These are phyloP conservation scores for Chlamydomonas asymmetrica DNA, from an alignment of 139 green algal genomes.

Conservation along the genomic window DNA sequence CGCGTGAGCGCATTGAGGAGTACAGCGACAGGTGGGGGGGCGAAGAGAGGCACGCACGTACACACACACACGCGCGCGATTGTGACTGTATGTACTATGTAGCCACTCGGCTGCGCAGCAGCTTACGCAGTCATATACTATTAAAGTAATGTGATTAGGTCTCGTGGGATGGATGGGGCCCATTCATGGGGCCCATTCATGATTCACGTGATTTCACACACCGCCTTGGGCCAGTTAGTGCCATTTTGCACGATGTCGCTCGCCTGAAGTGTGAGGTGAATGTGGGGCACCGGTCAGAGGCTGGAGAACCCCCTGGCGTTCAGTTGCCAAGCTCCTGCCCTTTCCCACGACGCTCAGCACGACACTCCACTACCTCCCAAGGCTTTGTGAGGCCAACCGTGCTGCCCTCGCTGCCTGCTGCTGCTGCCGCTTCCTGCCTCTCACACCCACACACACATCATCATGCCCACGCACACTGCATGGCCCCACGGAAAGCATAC, in stretches of 20 bases:
- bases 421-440: too few species aligned
- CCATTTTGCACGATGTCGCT: too few species aligned
- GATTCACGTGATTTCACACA: neutral
- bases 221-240: too few species aligned
- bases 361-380: too few species aligned
- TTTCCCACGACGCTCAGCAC: too few species aligned
- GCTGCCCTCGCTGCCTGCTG: too few species aligned
- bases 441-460: neutral
- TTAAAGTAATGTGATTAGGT: neutral
- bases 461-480: too few species aligned
- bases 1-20: conserved; percentile 21
- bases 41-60: neutral
- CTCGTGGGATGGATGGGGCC: neutral
- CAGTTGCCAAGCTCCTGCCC: too few species aligned
- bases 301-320: too few species aligned
- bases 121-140: neutral
- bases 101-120: neutral
- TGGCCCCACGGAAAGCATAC: neutral
- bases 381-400: too few species aligned
- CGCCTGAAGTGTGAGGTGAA: too few species aligned
- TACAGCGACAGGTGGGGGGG: conserved; percentile 46
- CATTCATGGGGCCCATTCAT: neutral
- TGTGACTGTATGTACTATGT: neutral
- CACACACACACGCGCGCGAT: neutral
- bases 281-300: too few species aligned